A percentile compares a stretch with the other conserved stretches of the same genome.
Conservation (phyloP, 345 rosid genomes). For the Euphorbia lathyris region DNA sequence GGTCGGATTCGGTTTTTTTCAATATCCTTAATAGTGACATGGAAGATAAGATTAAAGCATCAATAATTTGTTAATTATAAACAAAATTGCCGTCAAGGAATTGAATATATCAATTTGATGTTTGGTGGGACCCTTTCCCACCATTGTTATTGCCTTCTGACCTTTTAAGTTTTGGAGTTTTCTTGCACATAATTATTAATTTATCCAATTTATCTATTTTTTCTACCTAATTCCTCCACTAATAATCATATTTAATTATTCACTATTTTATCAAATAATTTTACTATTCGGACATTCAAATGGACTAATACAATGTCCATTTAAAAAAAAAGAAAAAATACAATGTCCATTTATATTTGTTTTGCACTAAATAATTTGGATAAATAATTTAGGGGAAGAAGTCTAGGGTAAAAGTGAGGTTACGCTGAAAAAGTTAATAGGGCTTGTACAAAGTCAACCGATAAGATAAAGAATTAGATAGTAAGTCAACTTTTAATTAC, state of each 20-base stretch:
- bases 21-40: background rate
- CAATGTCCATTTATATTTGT: too few relatives aligned
- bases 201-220: background rate
- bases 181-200: background rate
- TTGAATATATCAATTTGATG: background rate
- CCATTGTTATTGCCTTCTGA: slow-evolving; percentile 6
- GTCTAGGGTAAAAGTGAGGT: too few relatives aligned
- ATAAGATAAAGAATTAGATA: too few relatives aligned
- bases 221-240: background rate
- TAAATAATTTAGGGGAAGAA: too few relatives aligned
- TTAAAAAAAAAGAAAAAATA: too few relatives aligned
- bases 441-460: too few relatives aligned
- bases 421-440: too few relatives aligned
- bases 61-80: background rate
- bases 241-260: background rate
- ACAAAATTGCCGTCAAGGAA: background rate
- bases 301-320: too few relatives aligned
- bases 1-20: too few relatives aligned
- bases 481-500: too few relatives aligned
- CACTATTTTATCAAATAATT: background rate
- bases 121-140: background rate
- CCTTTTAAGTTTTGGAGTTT: background rate
- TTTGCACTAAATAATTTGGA: too few relatives aligned
- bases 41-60: background rate
- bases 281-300: too few relatives aligned